Base-by-base conservation (phyloP, 768 basidiomycete species). In the Podaxis carcinomalis region DNA sequence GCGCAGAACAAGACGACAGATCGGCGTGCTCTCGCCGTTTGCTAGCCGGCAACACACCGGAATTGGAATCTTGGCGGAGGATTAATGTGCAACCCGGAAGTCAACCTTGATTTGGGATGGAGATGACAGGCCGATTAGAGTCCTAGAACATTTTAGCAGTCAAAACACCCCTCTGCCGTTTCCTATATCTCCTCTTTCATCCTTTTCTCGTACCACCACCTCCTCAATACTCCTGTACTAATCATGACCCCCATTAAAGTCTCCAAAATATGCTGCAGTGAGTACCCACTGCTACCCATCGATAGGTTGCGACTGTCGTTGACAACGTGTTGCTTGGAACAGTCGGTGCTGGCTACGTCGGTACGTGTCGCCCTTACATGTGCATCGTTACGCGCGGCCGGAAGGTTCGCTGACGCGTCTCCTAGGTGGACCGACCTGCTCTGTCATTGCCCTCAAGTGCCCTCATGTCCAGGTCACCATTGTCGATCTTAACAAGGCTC, bases 271-370 rank as follows among this genome's bases (percentile, higher is more conserved):
- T 93, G 92, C 78, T 94, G 92, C 80, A 91, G 92, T 94, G 69
- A 73, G 91, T 85, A 7, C 32, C 58, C 61, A 32, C 40, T 32
- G 27, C 7, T n/a, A 47, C 25, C 51, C 53, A 51, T 36, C 21
- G 23, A 37, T 44, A 14, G 32, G 39, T n/a, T 37, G 50, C 55
- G 40, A 7, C 7, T 39, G 44, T 36, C 62, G 46, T 65, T 69
- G 53, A 67, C 54, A 35, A 56, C 51, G 32, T 55, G 59, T 67
- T 59, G 25, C 58, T 51, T 42, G 59, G 53, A 67, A 16, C 60
- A 92, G 92, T 93, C 65, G 90, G 90, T 69, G 91, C 92, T 72
- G 93, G 94, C 70, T 97, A 97, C 72, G 95, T 97, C 72, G 95
- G 93, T 93, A 66, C 72, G 88, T 62, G 56, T n/a, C 44, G 23